These are phyloP conservation scores for Meredithiella fracta DNA, from an alignment of 2,329 filamentous ascomycete species.

Conservation along the genomic window DNA sequence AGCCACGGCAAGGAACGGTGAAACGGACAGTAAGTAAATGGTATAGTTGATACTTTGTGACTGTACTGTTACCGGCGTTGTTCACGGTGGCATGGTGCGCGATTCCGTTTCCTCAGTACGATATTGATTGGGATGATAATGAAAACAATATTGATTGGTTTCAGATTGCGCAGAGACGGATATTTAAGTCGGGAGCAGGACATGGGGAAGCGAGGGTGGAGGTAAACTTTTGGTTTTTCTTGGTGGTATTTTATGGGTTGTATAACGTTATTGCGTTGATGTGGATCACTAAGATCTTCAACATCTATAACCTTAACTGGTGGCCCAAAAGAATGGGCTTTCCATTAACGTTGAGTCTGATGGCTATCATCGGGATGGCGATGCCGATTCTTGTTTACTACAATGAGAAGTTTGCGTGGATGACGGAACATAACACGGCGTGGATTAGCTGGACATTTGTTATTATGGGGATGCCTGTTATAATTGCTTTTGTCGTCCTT, in stretches of 20 bases:
- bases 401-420: conserved; percentile 32
- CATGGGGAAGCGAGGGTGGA: conserved; percentile 47
- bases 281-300: conserved; percentile 58
- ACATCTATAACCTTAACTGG: conserved; percentile 56
- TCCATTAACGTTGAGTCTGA: conserved; percentile 44
- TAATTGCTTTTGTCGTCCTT: conserved; percentile 47
- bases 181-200: conserved; percentile 29
- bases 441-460: conserved; percentile 57
- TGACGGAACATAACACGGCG: conserved; percentile 46
- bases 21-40: conserved; percentile 42
- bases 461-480: conserved; percentile 53
- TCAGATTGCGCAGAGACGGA: neutral
- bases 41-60: conserved; percentile 45
- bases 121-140: conserved; percentile 28
- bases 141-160: conserved; percentile 19
- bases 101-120: conserved; percentile 47
- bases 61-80: conserved; percentile 44
- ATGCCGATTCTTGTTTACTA: conserved; percentile 45
- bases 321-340: conserved; percentile 50
- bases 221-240: conserved; percentile 57
- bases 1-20: conserved; percentile 42
- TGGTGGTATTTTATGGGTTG: conserved; percentile 52
- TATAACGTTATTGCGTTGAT: conserved; percentile 51
- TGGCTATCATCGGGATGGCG: conserved; percentile 42
- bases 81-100: conserved; percentile 49